Evolutionary conservation across 2,329 filamentous ascomycete genomes (phyloP), one percentile per base, ranked within the genome.

Genomic region (Fusarium sterilihyphosum): DNA sequence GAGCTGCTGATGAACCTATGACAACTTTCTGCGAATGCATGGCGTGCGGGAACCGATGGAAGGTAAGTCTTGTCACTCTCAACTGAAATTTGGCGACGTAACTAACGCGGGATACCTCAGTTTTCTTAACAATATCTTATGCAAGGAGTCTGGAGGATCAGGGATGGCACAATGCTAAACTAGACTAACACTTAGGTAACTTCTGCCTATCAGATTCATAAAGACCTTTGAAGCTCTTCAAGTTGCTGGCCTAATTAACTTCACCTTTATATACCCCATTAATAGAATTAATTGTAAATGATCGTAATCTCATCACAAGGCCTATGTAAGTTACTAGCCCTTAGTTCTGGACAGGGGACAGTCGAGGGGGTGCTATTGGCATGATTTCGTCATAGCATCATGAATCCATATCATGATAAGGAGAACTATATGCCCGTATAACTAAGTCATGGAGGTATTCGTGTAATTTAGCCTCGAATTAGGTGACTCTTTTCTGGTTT

Each of bases 1-100:
- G 96, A 74, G 93, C 91, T 85, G 96, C 96, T 75, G 96, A 99
- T 89, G 96, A 98, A 85, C 96, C 96, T 76, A 93, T 93, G 91
- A 93, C 91, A 71, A 93, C 91, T 41, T 93, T 93, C 82, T 93
- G 91, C 84, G 90, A 92, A 81, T 93, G 91, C 80, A 90, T 90
- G 80, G 86, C 89, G 73, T 93, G 91, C 79, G 91, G 91, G 54
- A 88, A 93, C 80, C 88, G 91, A 63, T 93, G 91, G 91, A 93
- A 93, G 89, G 91, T 92, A 85, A 81, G 87, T 79, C 24, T 46
- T 41, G 38, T 37, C 50, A 22, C 33, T 8, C 22, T 26, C 26
- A 58, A 47, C 71, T 76, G 22, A 79, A 71, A 14, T 17, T 37
- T 40, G 9, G 57, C 22, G 52, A 40, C 24, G 11, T 56, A 31